Conservation (phyloP, 2,329 filamentous ascomycete species). For the Aspergillus sp. region DNA sequence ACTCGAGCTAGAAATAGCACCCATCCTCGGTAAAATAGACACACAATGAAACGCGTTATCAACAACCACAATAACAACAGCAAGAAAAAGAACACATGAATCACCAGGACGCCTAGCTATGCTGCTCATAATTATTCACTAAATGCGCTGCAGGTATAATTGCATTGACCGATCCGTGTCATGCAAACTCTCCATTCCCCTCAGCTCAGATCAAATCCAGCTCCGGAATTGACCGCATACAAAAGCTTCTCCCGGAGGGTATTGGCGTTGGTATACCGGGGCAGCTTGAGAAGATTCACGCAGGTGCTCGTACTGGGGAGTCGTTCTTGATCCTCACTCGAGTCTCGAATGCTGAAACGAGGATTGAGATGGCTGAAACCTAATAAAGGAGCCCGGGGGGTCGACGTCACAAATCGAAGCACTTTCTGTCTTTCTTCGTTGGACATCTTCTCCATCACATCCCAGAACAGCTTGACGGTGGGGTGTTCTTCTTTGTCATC, state of each 20-base stretch:
- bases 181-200: not conserved
- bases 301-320: conserved; percentile 94
- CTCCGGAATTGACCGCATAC: conserved; percentile 85
- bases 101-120: conserved; percentile 33
- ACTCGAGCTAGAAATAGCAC: not conserved
- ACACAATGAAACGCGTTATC: conserved; percentile 4
- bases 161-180: not conserved
- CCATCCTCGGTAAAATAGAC: not conserved
- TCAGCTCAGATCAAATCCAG: conserved; percentile 77
- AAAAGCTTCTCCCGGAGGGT: conserved; percentile 76
- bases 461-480: conserved; percentile 86
- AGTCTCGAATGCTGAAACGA: conserved; percentile 85
- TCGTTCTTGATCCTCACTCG: conserved; percentile 71
- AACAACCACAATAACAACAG: conserved; percentile 3
- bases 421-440: conserved; percentile 81
- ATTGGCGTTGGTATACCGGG: conserved; percentile 69
- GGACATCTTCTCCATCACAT: conserved; percentile 73
- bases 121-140: conserved; percentile 18
- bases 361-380: conserved; percentile 87
- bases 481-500: conserved; percentile 84
- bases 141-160: not conserved
- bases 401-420: conserved; percentile 93
- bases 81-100: not conserved
- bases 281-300: conserved; percentile 90
- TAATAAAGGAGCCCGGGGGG: conserved; percentile 82